Conservation (phyloP, 805 yeast species). For the Saturnispora sekii region DNA sequence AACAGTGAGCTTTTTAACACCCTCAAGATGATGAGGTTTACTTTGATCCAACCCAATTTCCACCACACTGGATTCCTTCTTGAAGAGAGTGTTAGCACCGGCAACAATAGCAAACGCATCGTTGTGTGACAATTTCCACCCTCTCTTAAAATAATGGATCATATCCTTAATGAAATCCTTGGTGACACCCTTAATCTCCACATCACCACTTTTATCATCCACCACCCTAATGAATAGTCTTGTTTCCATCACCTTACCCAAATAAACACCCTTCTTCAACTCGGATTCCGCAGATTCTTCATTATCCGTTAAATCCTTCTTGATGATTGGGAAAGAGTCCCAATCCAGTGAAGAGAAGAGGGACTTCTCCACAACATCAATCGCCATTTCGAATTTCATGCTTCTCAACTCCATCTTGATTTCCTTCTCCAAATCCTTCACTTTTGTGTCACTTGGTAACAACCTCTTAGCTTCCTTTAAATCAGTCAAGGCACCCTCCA, state of each 20-base stretch:
- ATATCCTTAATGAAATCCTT: constrained; percentile 50
- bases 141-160: constrained; percentile 63
- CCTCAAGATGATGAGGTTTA: constrained; percentile 21
- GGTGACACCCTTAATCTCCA: constrained; percentile 32
- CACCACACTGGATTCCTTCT: constrained; percentile 61
- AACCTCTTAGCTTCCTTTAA: constrained; percentile 50
- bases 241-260: constrained; percentile 44
- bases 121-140: constrained; percentile 66
- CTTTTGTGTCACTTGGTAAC: constrained; percentile 61
- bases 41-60: constrained; percentile 47
- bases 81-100: constrained; percentile 56
- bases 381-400: constrained; percentile 79
- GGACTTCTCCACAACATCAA: constrained; percentile 57
- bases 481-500: constrained; percentile 64
- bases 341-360: constrained; percentile 39
- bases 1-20: constrained; percentile 53
- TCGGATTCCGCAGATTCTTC: constrained; percentile 24
- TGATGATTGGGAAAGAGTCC: constrained; percentile 40
- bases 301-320: constrained; percentile 38
- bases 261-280: constrained; percentile 26
- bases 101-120: constrained; percentile 77
- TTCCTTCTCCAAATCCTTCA: constrained; percentile 51
- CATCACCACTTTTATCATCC: constrained; percentile 23
- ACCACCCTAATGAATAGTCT: constrained; percentile 32
- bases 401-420: constrained; percentile 58